Base-by-base conservation (phyloP, 352 stramenopile genomes). In the Discostella stelligera region DNA sequence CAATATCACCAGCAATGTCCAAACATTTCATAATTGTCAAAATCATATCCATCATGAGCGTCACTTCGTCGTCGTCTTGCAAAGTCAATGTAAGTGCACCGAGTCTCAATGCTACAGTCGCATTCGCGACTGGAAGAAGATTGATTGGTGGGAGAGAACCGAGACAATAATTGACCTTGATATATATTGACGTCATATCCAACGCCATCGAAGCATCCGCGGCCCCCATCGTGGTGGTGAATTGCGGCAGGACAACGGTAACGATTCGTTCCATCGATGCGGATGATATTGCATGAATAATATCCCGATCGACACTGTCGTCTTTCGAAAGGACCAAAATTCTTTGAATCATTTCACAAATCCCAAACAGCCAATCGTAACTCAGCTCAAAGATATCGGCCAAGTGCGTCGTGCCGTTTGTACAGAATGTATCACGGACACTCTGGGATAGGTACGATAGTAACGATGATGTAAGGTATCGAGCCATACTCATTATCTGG, bases 351-450 rank as follows among this genome's bases (percentile, higher is more conserved):
- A 74, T 54, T 58, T 84, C 77, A 23, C 58, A 66, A 18, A 74
- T 56, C n/a, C 62, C 70, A 27, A 60, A 52, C 9, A 77, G 41
- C 77, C 77, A 84, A 25, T 84, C 77, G 52, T 80, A 79, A 4
- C 41, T 44, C 7, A 84, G 52, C 23, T 84, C 66, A 9, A 75
- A 64, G 4, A 79, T 16, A 66, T 64, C 37, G 4, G 55, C 23
- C 21, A 21, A 14, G n/a, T 64, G n/a, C 3, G 54, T 8, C 3
- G 54, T 8, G 18, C 27, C 16, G 10, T 49, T 4, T 49, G 50
- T 58, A 48, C 46, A n/a, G 21, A 39, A 67, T 25, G 52, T 54
- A 14, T 55, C 46, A 21, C 14, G 25, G 0, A 74, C 52, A 52
- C 53, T 56, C 21, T 84, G 77, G 9, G 25, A 32, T 11, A 80